These are phyloP conservation scores for Brasilioporus rufonigricans DNA, from an alignment of 768 basidiomycete species.

Conservation along the genomic window DNA sequence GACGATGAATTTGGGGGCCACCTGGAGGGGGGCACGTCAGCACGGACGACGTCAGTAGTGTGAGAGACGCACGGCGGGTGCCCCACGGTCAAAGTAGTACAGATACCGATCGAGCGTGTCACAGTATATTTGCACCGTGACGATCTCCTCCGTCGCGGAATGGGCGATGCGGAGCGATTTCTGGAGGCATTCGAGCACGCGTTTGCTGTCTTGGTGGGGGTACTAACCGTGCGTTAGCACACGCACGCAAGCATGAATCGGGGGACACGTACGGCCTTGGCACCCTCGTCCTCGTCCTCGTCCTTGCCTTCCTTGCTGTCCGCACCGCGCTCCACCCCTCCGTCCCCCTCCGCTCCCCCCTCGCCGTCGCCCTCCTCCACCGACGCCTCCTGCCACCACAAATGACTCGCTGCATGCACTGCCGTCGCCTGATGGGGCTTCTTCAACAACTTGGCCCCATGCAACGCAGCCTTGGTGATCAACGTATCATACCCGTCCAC, in stretches of 20 bases:
- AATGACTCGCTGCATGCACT: constrained; percentile 90
- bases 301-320: constrained; percentile 17
- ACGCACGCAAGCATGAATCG: constrained; percentile 26
- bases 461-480: constrained; percentile 97
- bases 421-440: constrained; percentile 98
- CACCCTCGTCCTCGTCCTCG: constrained; percentile 41
- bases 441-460: constrained; percentile 94
- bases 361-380: constrained; percentile 42
- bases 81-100: constrained; percentile 93
- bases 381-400: constrained; percentile 91
- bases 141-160: constrained; percentile 94
- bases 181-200: constrained; percentile 95
- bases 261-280: constrained; percentile 46
- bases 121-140: constrained; percentile 93
- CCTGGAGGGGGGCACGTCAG: constrained; percentile 39
- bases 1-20: constrained; percentile 95
- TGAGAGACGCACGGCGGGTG: constrained; percentile 72
- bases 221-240: constrained; percentile 41
- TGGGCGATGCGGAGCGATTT: constrained; percentile 96
- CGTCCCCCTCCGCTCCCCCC: constrained; percentile 14
- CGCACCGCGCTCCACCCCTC: background rate
- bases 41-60: too few species aligned
- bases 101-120: constrained; percentile 95
- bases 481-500: constrained; percentile 96
- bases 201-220: constrained; percentile 92